Percentiles rank a stretch among this genome's conserved stretches.
Conservation (phyloP, 129 eudicot genomes). For the Rutidosis leptorrhynchoides region DNA sequence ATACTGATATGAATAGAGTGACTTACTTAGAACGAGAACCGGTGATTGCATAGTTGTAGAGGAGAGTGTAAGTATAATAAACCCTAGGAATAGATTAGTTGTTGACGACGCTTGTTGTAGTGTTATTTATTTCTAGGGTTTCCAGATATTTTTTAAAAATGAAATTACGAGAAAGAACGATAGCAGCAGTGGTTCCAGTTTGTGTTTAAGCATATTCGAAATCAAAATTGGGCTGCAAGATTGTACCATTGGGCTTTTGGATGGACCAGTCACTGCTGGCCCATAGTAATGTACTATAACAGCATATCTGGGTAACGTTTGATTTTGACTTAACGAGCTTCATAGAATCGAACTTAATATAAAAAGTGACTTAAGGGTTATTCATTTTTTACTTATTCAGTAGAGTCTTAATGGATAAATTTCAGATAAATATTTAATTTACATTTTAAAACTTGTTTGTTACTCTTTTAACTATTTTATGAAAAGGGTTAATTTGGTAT, state of each 20-base stretch:
- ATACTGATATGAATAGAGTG: neutral
- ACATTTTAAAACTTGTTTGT: too few relatives aligned
- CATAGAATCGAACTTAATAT: too few relatives aligned
- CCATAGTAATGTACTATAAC: too few relatives aligned
- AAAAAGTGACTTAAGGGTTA: too few relatives aligned
- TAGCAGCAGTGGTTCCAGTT: neutral
- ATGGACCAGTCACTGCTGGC: too few relatives aligned
- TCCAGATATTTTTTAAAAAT: slow-evolving; percentile 8
- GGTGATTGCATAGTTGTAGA: slow-evolving; percentile 54
- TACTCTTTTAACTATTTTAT: too few relatives aligned
- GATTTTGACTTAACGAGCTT: too few relatives aligned
- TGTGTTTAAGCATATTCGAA: neutral
- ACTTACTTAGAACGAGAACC: slow-evolving; percentile 76
- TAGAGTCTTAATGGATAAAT: too few relatives aligned
- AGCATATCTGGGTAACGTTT: too few relatives aligned
- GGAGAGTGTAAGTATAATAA: neutral
- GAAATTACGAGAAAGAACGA: slow-evolving; percentile 22
- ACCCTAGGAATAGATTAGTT: slow-evolving; percentile 8
- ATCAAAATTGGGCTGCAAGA: neutral
- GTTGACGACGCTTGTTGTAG: slow-evolving; percentile 15
- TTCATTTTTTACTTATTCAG: too few relatives aligned
- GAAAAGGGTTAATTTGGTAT: too few relatives aligned
- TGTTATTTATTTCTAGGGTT: slow-evolving; percentile 31
- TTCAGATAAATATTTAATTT: too few relatives aligned
- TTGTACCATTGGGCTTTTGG: neutral